Evolutionary conservation across 208 protist species (phyloP), one percentile per base, ranked within the genome.

Genomic region (Leishmania braziliensis): DNA sequence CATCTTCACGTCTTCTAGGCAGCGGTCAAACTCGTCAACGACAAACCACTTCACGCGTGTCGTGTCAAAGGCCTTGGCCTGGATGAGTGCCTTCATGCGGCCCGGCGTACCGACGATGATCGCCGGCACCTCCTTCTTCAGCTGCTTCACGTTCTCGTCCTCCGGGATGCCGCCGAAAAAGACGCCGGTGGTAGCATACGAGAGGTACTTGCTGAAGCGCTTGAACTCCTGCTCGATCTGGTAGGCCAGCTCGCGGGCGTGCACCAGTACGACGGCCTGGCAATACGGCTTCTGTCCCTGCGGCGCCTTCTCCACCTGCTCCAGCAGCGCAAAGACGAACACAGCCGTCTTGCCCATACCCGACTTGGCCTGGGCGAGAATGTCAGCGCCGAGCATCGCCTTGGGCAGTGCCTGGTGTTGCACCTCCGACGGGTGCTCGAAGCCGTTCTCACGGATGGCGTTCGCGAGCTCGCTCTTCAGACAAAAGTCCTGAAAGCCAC

Each of bases 291-390:
- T 95, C 71, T 96, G 90, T 60, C 93, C 90, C 77, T 95, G 91
- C 26, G 91, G 84, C 29, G 91, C 84, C 88, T 96, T 93, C 83
- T 99, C 95, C 23, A 99, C 78, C 91, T 99, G 98, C 85, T 99
- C 98, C 26, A 99, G 91, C 29, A 98, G 95, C 46, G 98, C 91
- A 69, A 99, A 93, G 48, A 99, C 99, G 90, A 99, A 99, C 18
- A 99, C 99, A 56, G 99, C 99, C 9, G 99, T 99, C 95, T 99
- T 99, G 69, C 99, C 99, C 99, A 99, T 99, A 78, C 99, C 99
- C n/a, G 97, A 98, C 89, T 99, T 99, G 53, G 99, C 99, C 97
- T 99, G 99, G 58, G 98, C 99, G 14, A 99, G 88, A 36, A 99
- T 95, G 85, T 99, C 99, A 0, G 87, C 93, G 72, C 99, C 99